phyloP scores from a whole-genome alignment of 1,284 basidiomycete genomes.

The Chalciporus sp. region DNA sequence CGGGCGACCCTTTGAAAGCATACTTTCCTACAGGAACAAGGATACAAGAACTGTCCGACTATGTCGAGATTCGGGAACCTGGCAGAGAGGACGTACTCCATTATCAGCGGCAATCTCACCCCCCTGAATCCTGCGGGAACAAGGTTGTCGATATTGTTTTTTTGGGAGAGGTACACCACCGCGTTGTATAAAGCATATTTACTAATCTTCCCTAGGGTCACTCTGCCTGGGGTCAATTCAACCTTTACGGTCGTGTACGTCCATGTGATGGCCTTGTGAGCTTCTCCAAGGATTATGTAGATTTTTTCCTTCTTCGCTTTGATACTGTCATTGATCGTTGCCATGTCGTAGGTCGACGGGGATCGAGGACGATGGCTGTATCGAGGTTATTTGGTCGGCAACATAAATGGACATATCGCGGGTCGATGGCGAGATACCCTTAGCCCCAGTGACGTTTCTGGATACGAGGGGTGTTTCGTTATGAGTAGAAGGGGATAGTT shows the following conservation, averaged over 20 bases:
- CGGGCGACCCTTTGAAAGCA: constrained; percentile 40
- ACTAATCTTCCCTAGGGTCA: constrained; percentile 56
- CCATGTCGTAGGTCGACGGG: constrained; percentile 52
- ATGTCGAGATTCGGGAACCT: constrained; percentile 22
- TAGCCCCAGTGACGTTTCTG: constrained; percentile 53
- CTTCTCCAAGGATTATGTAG: constrained; percentile 76
- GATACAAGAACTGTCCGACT: constrained; percentile 22
- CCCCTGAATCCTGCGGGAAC: not conserved
- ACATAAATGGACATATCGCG: constrained; percentile 59
- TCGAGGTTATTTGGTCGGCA: constrained; percentile 72
- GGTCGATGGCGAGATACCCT: constrained; percentile 78
- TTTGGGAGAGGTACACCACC: constrained; percentile 59
- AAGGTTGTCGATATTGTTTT: constrained; percentile 58
- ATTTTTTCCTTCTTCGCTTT: constrained; percentile 12
- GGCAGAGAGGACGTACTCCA: constrained; percentile 33
- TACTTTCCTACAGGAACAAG: constrained; percentile 26
- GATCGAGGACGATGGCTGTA: constrained; percentile 79
- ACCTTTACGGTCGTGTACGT: constrained; percentile 65
- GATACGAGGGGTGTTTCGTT: constrained; percentile 77
- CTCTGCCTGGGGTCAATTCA: constrained; percentile 81
- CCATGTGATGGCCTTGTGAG: constrained; percentile 72
- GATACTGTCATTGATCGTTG: constrained; percentile 1
- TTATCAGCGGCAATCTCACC: constrained; percentile 40
- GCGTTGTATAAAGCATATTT: constrained; percentile 1
- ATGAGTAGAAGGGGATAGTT: constrained; percentile 63